Evolutionary conservation across 2,329 filamentous ascomycete species (phyloP), one percentile per base, ranked within the genome.

Genomic region (Nigrospora oryzae): DNA sequence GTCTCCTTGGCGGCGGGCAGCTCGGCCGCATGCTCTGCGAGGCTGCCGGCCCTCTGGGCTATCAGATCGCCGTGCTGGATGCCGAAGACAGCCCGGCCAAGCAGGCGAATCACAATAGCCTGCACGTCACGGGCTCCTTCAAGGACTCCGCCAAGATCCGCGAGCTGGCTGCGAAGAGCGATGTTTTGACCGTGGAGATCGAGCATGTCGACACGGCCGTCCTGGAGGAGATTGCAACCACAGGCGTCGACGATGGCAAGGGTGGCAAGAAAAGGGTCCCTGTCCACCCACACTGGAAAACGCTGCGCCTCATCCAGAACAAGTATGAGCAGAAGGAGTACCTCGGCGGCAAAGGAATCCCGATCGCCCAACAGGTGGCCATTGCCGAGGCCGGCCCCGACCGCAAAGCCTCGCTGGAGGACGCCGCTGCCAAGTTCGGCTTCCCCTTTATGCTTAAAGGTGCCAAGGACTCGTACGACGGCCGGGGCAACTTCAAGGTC

Each of bases 381-480:
- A 66, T 94, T 23, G 35, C 33, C 39, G 74, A 78, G 45, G 61
- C 59, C 3, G 71, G 66, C 2, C 68, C 74, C n/a, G 70, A 73
- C 40, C 77, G 79, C 44, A 66, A 70, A 6, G 68, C 73, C 35
- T 82, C 82, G 12, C 68, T 96, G 54, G 69, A 77, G 52, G 69
- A 77, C 34, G 80, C 86, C 35, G 82, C 78, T 4, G 60, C 71
- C 39, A 66, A 74, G 47, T 80, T 89, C 42, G 89, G 87, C 1
- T 89, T 86, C 59, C 91, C 91, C 0, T 85, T 86, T 61, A 95
- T 96, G 89, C 73, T 97, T 51, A 97, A 97, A 72, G 84, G 87
- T 7, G 80, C 88, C 56, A 94, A 85, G 50, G 85, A 89, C 54
- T 91, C 89, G 12, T 97, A 96, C 58, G 91, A 97, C 63, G 91